These are phyloP conservation scores for Serpula lacrymans DNA, from an alignment of 768 basidiomycete genomes.

Conservation along the genomic window DNA sequence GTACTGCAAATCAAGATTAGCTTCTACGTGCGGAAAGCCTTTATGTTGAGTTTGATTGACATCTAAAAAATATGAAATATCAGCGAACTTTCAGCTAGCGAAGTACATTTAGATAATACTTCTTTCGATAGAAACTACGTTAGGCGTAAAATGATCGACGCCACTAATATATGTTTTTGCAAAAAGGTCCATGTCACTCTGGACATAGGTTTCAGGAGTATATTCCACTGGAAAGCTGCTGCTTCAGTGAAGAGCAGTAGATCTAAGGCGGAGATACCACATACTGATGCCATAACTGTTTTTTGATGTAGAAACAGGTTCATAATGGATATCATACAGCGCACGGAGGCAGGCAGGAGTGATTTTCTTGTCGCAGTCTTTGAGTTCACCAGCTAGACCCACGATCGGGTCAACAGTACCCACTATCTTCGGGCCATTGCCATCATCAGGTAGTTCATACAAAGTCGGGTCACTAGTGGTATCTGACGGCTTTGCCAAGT, in stretches of 20 bases:
- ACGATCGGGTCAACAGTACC: constrained; percentile 11
- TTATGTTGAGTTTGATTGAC: constrained; percentile 20
- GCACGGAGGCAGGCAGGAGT: constrained; percentile 31
- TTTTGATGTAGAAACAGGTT: constrained; percentile 15
- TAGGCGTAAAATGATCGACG: constrained; percentile 37
- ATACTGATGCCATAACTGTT: constrained; percentile 33
- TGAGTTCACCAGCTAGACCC: constrained; percentile 12
- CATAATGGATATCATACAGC: constrained; percentile 33
- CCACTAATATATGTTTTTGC: constrained; percentile 35
- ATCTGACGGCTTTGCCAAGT: constrained; percentile 2
- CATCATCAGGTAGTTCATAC: constrained; percentile 4
- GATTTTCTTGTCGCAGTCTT: constrained; percentile 27
- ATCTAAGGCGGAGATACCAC: constrained; percentile 6
- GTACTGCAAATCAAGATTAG: constrained; percentile 44
- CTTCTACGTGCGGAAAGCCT: constrained; percentile 36
- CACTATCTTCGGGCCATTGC: constrained; percentile 7
- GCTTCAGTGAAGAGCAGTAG: not conserved
- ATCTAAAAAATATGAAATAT: constrained; percentile 11
- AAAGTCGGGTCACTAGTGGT: not conserved
- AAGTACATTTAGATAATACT: constrained; percentile 19
- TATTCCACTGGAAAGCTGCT: constrained; percentile 33
- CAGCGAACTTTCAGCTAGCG: not conserved
- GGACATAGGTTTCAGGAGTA: constrained; percentile 37
- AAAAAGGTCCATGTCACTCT: constrained; percentile 41
- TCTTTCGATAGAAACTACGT: constrained; percentile 43